Evolutionary conservation across 2,329 filamentous ascomycete species (phyloP).

Genomic region (Onygenales sp.): DNA sequence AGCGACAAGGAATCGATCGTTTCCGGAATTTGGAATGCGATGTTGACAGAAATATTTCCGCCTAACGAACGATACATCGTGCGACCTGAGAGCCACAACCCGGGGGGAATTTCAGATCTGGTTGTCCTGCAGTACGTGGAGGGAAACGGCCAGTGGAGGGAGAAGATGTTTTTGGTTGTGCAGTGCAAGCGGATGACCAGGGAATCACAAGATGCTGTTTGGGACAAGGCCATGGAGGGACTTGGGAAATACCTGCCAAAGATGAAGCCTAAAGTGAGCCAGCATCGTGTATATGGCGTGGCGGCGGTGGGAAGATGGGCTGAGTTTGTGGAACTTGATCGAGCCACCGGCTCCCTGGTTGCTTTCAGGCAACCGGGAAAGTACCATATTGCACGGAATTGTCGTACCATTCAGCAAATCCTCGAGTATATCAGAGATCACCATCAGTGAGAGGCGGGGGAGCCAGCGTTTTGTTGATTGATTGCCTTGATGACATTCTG

Average conservation of each 20-base stretch:
- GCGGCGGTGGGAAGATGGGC: not conserved
- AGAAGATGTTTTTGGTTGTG: not conserved
- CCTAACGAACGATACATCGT: not conserved
- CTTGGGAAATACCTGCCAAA: not conserved
- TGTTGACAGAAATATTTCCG: not conserved
- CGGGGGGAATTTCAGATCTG: not conserved
- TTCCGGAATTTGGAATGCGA: not conserved
- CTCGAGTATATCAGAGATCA: not conserved
- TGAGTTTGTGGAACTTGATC: not conserved
- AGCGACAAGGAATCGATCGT: not conserved
- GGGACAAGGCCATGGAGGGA: not conserved
- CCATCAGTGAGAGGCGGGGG: not conserved
- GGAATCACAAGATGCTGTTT: not conserved
- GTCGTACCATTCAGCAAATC: not conserved
- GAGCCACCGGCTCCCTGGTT: not conserved
- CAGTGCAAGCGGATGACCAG: not conserved
- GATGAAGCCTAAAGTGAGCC: not conserved
- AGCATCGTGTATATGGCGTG: not conserved
- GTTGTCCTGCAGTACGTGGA: not conserved
- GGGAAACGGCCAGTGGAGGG: no score
- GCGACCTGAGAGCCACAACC: not conserved
- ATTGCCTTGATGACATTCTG: not conserved
- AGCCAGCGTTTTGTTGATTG: not conserved
- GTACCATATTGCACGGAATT: not conserved
- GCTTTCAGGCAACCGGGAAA: not conserved